phyloP scores from a whole-genome alignment of 164 flowering plant species.

The Vitis rotundifolia region DNA sequence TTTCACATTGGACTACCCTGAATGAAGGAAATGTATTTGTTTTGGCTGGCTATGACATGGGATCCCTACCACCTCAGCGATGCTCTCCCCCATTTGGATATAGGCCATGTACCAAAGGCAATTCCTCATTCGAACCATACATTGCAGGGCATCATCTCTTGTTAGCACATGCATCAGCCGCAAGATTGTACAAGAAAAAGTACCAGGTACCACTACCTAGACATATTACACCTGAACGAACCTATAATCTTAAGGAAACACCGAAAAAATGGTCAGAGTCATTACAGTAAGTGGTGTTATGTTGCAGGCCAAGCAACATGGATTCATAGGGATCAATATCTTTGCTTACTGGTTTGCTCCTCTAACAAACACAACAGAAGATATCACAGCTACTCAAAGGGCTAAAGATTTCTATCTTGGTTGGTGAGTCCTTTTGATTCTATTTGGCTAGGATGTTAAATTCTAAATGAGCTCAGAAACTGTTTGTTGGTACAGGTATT shows the following conservation, averaged over 20 bases:
- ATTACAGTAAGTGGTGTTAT: too few species aligned
- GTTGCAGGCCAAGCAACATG: slow-evolving; percentile 48
- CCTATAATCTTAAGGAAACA: too few species aligned
- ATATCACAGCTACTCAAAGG: slow-evolving; percentile 44
- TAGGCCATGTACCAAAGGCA: slow-evolving; percentile 33
- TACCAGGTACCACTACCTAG: slow-evolving; percentile 31
- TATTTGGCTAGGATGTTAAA: too few species aligned
- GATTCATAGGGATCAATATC: slow-evolving; percentile 44
- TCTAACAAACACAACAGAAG: slow-evolving; percentile 33
- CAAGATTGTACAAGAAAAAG: slow-evolving; percentile 30
- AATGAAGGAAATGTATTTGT: slow-evolving; percentile 45
- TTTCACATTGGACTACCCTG: slow-evolving; percentile 50
- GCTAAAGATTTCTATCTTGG: slow-evolving; percentile 45
- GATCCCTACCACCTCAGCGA: slow-evolving; percentile 35
- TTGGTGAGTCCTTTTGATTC: slow-evolving; percentile 36
- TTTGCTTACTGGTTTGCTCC: slow-evolving; percentile 31
- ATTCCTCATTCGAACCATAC: slow-evolving; percentile 58
- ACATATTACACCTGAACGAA: too few species aligned
- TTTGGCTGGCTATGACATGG: slow-evolving; percentile 33
- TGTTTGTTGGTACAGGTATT: too few species aligned
- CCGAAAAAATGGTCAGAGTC: too few species aligned
- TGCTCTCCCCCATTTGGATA: slow-evolving; percentile 41
- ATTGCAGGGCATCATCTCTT: slow-evolving; percentile 39
- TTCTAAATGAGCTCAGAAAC: too few species aligned
- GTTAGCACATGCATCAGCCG: slow-evolving; percentile 54